Base-by-base conservation (phyloP, 2,329 filamentous ascomycete genomes). In the Fusarium virguliforme region DNA sequence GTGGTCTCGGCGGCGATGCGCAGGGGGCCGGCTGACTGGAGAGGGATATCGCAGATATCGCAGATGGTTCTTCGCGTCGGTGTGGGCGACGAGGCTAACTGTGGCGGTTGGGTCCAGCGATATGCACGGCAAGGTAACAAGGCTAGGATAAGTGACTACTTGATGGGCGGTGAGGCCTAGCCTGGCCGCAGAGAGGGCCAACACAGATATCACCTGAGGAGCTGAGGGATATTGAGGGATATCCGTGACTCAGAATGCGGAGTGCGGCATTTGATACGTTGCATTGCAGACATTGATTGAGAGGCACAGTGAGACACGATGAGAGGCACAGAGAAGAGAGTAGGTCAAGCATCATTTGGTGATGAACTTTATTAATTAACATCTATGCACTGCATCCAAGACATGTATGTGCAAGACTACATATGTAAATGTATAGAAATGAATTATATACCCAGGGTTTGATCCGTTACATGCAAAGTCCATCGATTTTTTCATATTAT, bases 391-490 rank as follows among this genome's bases (percentile, higher is more conserved):
- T 62, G 58, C 60, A 54, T 64, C 48, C 18, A 50, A 55, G 53
- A 70, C 63, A 60, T 60, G 35, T 70, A 70, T 57, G 68, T 71
- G 68, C 68, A 68, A 64, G 46, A 53, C 26, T 32, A 60, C 26
- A 51, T 60, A 60, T 50, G 41, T 24, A 54, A 53, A 54, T 53
- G 43, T 38, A 30, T 64, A 50, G 68, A 70, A 70, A 54, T 43
- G 67, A 70, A 70, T 71, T 70, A 70, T 70, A 71, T 70, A 71
- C 68, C 67, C 59, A 64, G 53, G 46, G 65, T 18, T 53, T 71
- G 43, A 7, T 64, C 67, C 67, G 48, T 53, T 53, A 48, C 43
- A 48, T 69, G 43, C 64, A 41, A 67, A 57, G 53, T 66, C 51
- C 65, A 66, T 61, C 65, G 24, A 24, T 46, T 48, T 48, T 46